Conservation (phyloP, 2,329 filamentous ascomycete species). For the Talaromyces sp. region DNA sequence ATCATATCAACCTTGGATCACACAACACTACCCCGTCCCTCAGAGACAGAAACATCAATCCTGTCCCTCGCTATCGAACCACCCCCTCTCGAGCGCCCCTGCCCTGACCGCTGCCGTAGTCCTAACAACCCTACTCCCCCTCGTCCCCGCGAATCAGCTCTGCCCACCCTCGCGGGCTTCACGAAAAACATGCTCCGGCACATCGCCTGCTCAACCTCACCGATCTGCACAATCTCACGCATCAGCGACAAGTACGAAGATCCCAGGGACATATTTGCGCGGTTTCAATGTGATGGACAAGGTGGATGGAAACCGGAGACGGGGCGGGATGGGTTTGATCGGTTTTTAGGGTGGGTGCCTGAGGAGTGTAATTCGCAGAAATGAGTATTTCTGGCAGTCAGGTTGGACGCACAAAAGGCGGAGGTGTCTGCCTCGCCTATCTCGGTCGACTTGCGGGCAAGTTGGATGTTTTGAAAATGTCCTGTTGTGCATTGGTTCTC, state of each 20-base stretch:
- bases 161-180: background rate
- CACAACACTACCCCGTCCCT: background rate
- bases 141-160: background rate
- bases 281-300: slow-evolving; percentile 9
- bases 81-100: background rate
- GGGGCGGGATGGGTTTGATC: slow-evolving; percentile 1
- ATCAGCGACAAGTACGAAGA: slow-evolving; percentile 5
- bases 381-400: too few species aligned
- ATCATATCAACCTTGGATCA: background rate
- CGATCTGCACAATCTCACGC: background rate
- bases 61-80: background rate
- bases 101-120: background rate
- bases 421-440: background rate
- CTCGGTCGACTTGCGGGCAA: background rate
- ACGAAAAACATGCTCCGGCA: background rate
- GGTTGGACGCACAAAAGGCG: too few species aligned
- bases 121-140: background rate
- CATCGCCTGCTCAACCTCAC: slow-evolving; percentile 14
- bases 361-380: background rate
- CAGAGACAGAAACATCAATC: background rate
- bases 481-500: background rate
- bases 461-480: background rate
- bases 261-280: slow-evolving; percentile 7
- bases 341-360: slow-evolving; percentile 14
- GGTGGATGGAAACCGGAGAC: background rate